Percentiles rank a stretch among this genome's conserved stretches.
Conservation (phyloP, 2,329 filamentous ascomycete species). For the Pseudopyricularia javanii region DNA sequence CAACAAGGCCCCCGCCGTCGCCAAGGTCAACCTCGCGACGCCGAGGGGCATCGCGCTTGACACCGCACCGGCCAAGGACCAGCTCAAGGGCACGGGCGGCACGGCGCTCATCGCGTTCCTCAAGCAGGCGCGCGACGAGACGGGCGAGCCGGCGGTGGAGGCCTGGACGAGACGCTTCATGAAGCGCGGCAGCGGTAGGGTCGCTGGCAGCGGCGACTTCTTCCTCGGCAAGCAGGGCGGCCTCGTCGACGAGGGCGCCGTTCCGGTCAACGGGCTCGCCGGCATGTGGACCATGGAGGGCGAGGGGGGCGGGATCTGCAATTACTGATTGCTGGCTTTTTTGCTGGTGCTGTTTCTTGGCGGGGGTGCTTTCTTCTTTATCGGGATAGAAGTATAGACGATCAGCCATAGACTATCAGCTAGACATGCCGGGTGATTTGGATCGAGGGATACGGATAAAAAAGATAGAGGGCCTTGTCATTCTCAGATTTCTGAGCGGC, state of each 20-base stretch:
- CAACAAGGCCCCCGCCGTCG: constrained; percentile 18
- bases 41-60: constrained; percentile 15
- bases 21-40: constrained; percentile 48
- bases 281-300: constrained; percentile 86
- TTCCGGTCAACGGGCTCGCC: constrained; percentile 55
- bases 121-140: constrained; percentile 94
- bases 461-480: too few species aligned
- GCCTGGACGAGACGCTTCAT: constrained; percentile 48
- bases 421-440: too few species aligned
- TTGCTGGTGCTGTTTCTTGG: neutral
- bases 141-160: constrained; percentile 75
- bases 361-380: too few species aligned
- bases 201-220: constrained; percentile 40
- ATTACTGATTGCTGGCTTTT: constrained; percentile 23
- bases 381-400: too few species aligned
- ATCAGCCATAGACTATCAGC: too few species aligned
- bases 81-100: constrained; percentile 80
- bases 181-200: constrained; percentile 27
- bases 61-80: constrained; percentile 24
- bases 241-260: constrained; percentile 26
- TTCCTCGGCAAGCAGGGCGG: constrained; percentile 39
- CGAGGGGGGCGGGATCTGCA: constrained; percentile 52
- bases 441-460: too few species aligned
- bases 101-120: constrained; percentile 91
- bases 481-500: too few species aligned